phyloP scores from a whole-genome alignment of 495 filamentous ascomycete genomes.

The Xylaria telfairii region DNA sequence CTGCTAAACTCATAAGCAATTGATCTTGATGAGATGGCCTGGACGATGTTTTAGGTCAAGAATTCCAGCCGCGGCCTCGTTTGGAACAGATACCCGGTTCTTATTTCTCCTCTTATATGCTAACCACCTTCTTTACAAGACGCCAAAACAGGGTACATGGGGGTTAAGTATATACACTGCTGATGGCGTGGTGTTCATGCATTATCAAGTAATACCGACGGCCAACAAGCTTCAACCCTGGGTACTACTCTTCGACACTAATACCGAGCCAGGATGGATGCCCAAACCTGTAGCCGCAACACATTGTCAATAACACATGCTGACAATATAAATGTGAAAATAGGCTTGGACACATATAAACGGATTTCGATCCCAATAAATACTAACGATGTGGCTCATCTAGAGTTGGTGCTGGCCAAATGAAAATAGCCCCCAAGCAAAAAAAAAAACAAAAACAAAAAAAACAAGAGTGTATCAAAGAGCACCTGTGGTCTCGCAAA shows the following conservation, averaged over 20 bases:
- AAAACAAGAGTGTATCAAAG: slow-evolving; percentile 30
- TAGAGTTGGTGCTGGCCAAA: slow-evolving; percentile 13
- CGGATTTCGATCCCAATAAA: slow-evolving; percentile 12
- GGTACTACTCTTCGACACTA: neutral
- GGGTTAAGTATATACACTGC: too few species aligned
- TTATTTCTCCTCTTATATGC: neutral
- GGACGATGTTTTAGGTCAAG: neutral
- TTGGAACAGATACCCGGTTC: neutral
- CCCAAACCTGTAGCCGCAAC: neutral
- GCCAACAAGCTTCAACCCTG: neutral
- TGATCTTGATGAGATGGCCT: neutral
- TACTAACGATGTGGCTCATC: slow-evolving; percentile 17
- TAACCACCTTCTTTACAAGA: neutral
- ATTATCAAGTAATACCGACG: neutral
- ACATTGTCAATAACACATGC: neutral
- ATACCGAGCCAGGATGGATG: neutral
- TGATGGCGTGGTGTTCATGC: neutral
- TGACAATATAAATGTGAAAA: neutral
- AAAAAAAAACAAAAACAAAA: neutral
- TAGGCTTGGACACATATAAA: slow-evolving; percentile 6
- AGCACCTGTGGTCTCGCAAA: slow-evolving; percentile 36
- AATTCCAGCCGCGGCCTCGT: neutral
- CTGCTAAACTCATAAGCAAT: neutral
- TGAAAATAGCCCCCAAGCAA: slow-evolving; percentile 12
- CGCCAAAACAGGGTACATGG: too few species aligned